Evolutionary conservation across 768 basidiomycete species (phyloP).

Genomic region (Agrocybe praecox): DNA sequence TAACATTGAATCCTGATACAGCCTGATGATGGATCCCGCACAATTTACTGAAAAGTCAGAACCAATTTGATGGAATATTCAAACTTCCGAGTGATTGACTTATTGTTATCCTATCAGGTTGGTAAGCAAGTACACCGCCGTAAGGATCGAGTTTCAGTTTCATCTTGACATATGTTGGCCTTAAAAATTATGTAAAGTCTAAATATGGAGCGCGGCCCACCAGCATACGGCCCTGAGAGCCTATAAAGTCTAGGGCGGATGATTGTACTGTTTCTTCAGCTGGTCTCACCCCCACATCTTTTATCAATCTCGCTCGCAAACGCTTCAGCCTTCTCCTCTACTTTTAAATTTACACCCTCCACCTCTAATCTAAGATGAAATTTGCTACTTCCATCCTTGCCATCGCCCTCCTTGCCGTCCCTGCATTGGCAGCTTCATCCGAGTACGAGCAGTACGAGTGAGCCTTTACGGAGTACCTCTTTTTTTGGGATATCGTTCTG

Average conservation of each 20-base stretch:
- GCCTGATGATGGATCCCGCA: too few relatives aligned
- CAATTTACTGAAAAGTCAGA: too few relatives aligned
- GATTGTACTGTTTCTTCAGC: constrained; percentile 4
- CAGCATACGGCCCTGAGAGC: neutral
- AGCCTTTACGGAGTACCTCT: neutral
- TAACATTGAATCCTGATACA: too few relatives aligned
- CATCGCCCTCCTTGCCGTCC: constrained; percentile 4
- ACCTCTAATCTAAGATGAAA: constrained; percentile 6
- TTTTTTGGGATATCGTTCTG: neutral
- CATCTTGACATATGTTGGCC: neutral
- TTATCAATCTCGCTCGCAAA: neutral
- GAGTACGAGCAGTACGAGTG: constrained; percentile 3
- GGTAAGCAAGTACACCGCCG: too few relatives aligned
- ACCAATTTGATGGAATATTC: too few relatives aligned
- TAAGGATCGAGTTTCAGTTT: neutral
- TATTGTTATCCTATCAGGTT: too few relatives aligned
- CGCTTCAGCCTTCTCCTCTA: neutral
- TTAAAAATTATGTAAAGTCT: neutral
- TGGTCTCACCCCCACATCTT: constrained; percentile 9
- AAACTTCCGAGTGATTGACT: too few relatives aligned
- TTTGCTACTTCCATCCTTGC: constrained; percentile 7
- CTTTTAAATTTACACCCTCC: neutral
- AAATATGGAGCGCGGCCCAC: neutral
- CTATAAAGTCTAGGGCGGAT: neutral
- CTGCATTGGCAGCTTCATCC: constrained; percentile 3